Percentiles rank a stretch among this genome's conserved stretches.
phyloP scores from a whole-genome alignment of 2,329 filamentous ascomycete genomes.

The Rhynchosporium agropyri region DNA sequence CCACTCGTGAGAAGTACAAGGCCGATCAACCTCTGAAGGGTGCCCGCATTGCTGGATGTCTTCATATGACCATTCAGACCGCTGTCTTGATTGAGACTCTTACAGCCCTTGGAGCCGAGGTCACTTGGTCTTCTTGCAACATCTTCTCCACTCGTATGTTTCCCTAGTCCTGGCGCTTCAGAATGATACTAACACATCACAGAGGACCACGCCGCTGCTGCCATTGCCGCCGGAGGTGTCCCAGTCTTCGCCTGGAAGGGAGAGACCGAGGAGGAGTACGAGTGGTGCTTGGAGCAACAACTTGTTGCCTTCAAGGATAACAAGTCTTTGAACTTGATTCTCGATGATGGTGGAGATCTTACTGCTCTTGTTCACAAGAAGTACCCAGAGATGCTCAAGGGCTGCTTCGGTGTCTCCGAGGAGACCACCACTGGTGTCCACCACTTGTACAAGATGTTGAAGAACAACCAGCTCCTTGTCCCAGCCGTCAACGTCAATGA shows the following conservation, averaged over 20 bases:
- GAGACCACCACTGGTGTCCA: constrained; percentile 99
- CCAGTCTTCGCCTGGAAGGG: constrained; percentile 78
- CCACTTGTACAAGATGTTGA: constrained; percentile 98
- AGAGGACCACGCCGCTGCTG: constrained; percentile 87
- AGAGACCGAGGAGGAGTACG: constrained; percentile 99
- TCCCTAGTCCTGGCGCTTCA: background rate
- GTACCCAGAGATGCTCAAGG: constrained; percentile 98
- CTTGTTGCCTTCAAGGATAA: constrained; percentile 93
- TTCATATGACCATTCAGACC: constrained; percentile 86
- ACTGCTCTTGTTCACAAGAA: constrained; percentile 96
- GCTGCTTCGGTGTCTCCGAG: constrained; percentile 97
- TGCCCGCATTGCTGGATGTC: constrained; percentile 94
- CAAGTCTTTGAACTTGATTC: constrained; percentile 97
- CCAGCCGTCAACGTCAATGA: constrained; percentile 99
- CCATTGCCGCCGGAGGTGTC: constrained; percentile 83
- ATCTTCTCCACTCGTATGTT: constrained; percentile 84
- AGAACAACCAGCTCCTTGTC: constrained; percentile 84
- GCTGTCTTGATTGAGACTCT: constrained; percentile 99
- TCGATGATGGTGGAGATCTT: constrained; percentile 97
- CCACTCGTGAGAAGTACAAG: constrained; percentile 89
- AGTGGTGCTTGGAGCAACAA: constrained; percentile 99
- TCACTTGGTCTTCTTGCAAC: constrained; percentile 99
- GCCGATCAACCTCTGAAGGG: constrained; percentile 90
- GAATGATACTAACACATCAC: background rate
- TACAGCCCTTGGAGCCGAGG: constrained; percentile 90